Evolutionary conservation across 2,329 filamentous ascomycete species (phyloP), one percentile per base, ranked within the genome.

Genomic region (Aureobasidium sp.): DNA sequence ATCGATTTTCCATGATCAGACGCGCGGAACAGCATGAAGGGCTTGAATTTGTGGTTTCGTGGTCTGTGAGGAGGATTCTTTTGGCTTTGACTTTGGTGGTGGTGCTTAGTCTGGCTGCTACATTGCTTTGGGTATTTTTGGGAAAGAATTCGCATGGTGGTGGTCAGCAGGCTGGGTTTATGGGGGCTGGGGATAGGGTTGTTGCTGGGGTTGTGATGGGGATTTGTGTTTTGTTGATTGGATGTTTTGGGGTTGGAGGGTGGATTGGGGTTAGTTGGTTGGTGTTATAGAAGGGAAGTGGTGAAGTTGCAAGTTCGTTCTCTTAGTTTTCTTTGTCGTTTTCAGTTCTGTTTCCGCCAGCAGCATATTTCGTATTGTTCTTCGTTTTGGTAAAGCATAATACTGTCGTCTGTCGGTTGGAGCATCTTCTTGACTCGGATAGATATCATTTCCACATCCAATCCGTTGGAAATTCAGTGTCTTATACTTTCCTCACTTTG

Each of bases 221-320:
- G 0, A 66, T 74, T 30, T 69, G 69, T n/a, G 66, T 72, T 25
- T 63, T 75, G 39, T 32, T 75, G 58, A 36, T 74, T 3, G 74
- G 47, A 73, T 0, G 63, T 73, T 64, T 70, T 67, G 21, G 64
- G 65, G 64, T 75, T 10, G 66, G 55, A 5, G 73, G 68, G 3
- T 76, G 74, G 74, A 55, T 75, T 36, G 71, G 71, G 2, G 62
- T 73, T 10, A 75, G 73, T 60, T 76, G 72, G 73, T 62, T 75
- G 47, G 67, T 74, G 16, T 66, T 72, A 63, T 75, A 63, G 68
- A 41, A 37, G 54, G 49, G 25, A 13, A 21, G 3, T 4, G 21
- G 16, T 1, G 5, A 15, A 1, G 8, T 44, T 15, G 4, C 3
- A 11, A 1, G 4, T 16, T 2, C 6, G 5, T 9, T 29, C n/a